Base-by-base conservation (phyloP, 345 rosid species). In the Murraya koenigii region DNA sequence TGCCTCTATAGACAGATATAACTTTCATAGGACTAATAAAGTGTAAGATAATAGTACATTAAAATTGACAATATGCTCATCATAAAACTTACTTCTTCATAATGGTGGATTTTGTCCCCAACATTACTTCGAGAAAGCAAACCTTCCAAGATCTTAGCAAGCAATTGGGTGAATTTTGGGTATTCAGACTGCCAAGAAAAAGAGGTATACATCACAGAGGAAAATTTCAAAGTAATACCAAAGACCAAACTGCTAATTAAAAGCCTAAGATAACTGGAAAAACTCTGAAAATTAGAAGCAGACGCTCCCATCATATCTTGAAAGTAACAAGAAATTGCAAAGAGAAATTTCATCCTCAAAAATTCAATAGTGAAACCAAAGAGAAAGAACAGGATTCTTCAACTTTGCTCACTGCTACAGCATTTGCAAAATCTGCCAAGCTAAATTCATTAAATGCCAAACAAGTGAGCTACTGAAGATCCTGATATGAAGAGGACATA, bases 71-170 rank as follows among this genome's bases (percentile, higher is more conserved):
- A 63, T 60, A 19, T 59, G 47, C 20, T 77, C 63, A 8, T 72
- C 68, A 79, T n/a, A 59, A 47, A 68, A 79, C 84, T 84, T 83
- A 94, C 99, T 87, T 91, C 90, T 81, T 91, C 84, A 44, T 86
- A 69, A 69, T 92, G 89, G 75, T 38, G 77, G 77, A 88, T 81
- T 88, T 90, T 92, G 86, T 91, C 95, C 80, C 79, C 91, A 61
- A 79, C 85, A 73, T 85, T 82, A 81, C 87, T 84, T 78, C 74
- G 85, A 69, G 99, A 88, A 76, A 90, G 87, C 79, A 92, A 77
- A 77, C 92, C 87, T 84, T 96, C 97, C 88, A 94, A 85, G 80
- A 94, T 89, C 91, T 94, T 96, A 30, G 87, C 90, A 79, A 92
- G 92, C 85, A 96, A 80, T 49, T 94, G 93, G 62, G 95, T 94